phyloP scores from a whole-genome alignment of 2,329 filamentous ascomycete species.

The Dactylonectria estremocensis region DNA sequence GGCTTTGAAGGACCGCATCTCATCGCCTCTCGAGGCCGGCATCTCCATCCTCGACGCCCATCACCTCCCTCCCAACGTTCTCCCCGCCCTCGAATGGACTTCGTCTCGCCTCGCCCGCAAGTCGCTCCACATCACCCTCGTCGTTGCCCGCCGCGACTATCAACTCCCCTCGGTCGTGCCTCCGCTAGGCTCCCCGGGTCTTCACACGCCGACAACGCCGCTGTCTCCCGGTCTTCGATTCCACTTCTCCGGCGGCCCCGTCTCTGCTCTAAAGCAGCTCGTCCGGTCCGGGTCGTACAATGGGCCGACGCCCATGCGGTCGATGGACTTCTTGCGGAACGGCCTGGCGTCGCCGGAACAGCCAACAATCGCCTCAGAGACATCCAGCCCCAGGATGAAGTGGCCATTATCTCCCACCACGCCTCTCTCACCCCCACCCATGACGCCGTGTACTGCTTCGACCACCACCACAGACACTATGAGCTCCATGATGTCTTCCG shows the following conservation, averaged over 20 bases:
- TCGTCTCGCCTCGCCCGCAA: conserved; percentile 71
- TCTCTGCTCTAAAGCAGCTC: conserved; percentile 53
- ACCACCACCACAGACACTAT: conserved; percentile 53
- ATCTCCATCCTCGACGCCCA: conserved; percentile 71
- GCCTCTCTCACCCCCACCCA: conserved; percentile 59
- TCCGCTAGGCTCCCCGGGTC: conserved; percentile 37
- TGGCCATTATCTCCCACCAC: conserved; percentile 58
- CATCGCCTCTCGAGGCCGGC: conserved; percentile 75
- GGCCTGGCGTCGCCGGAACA: conserved; percentile 53
- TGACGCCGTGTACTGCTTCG: conserved; percentile 64
- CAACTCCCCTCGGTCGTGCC: conserved; percentile 62
- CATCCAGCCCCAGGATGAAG: conserved; percentile 45
- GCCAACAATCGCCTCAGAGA: conserved; percentile 49
- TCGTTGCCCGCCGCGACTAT: conserved; percentile 70
- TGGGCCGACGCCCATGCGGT: conserved; percentile 42
- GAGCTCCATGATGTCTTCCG: conserved; percentile 52
- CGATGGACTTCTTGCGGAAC: conserved; percentile 40
- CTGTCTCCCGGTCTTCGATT: conserved; percentile 53
- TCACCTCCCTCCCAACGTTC: conserved; percentile 69
- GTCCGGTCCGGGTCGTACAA: conserved; percentile 47
- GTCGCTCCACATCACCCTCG: conserved; percentile 69
- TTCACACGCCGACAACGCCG: conserved; percentile 48
- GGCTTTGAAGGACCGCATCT: conserved; percentile 71
- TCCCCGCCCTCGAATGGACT: conserved; percentile 70
- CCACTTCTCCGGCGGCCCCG: conserved; percentile 50